Evolutionary conservation across 768 basidiomycete species (phyloP), one percentile per base, ranked within the genome.

Genomic region (Mycena capillaripes): DNA sequence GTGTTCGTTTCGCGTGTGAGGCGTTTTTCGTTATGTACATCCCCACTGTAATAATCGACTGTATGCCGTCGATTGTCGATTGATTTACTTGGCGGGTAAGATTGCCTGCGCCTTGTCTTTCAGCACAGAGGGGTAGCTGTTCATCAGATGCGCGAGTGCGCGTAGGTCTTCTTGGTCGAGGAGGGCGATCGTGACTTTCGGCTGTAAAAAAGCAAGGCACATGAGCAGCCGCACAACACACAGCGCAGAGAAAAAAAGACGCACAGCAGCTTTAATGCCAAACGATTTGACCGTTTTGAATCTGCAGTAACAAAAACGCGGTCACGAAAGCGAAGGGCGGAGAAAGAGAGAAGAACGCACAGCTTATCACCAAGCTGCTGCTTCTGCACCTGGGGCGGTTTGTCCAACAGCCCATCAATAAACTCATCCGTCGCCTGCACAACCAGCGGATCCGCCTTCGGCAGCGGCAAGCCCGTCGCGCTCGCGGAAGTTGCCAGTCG

Each of bases 101-200:
- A 75, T 48, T 4, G 75, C 66, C 46, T 74, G 75, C 2, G 85
- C 91, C 83, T 96, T 96, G 80, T 95, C 94, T 83, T 93, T 96
- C 70, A 97, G 85, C 2, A 96, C 88, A 10, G 89, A 82, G 14
- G 94, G 93, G 80, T 95, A 96, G 79, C 94, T 94, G 80, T 95
- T 94, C 91, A 95, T 92, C 50, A 97, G 87, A 79, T 95, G 94
- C 8, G 94, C 93, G 56, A 97, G 87, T 6, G 95, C 86, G 50
- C 93, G 89, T 27, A 97, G 87, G 77, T 97, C 96, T 70, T 97
- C 96, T 76, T 92, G 87, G 77, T 97, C 95, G 71, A 97, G 84
- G 11, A 97, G 87, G 6, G 88, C 84, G 76, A 98, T 95, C 1
- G 96, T 97, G 72, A 95, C 84, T 79, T 96, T 96, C 59, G 95